Evolutionary conservation across 1,139 yeast species (phyloP), one percentile per base, ranked within the genome.

Genomic region (Candida neerlandica): DNA sequence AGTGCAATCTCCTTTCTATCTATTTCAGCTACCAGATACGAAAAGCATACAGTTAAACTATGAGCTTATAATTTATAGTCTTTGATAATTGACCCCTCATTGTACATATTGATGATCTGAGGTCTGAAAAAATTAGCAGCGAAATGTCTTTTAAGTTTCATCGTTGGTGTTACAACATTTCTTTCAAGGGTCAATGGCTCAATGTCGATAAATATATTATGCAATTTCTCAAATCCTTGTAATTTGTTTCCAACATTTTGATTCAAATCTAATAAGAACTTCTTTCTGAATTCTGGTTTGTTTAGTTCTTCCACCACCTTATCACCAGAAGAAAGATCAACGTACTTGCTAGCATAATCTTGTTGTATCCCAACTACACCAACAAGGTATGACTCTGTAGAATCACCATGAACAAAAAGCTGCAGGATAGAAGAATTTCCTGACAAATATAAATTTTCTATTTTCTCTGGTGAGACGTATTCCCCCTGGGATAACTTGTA

Each of bases 401-500:
- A 66, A 46, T 71, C 72, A 12, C 75, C 75, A 53, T 70, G 71
- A n/a, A 82, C 80, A 62, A 77, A 86, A 15, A 82, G 62, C 63
- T 86, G 91, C 9, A 80, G 67, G 23, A 81, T 60, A 19, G 79
- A 63, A 5, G 86, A 77, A 55, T 81, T 77, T 14, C 71, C 66
- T 3, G 87, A 75, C 43, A 84, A 69, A 60, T 86, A 86, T 21
- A 71, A 69, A 60, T 83, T 85, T 62, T 87, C 95, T 54, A 87
- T 82, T 64, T 81, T 84, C 62, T 87, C 95, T 2, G 94, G 92
- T 2, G 91, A 85, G 48, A 87, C 81, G 64, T 87, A 87, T 65
- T 87, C 95, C 52, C 95, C 95, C 66, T 87, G 95, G 1, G 92
- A 80, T 58, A 87, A 75, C 66, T 87, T 87, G 77, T 86, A 87